Evolutionary conservation across 371 early-diverging fungal genomes (phyloP), one percentile per base, ranked within the genome.

Genomic region (Actinomucor elegans): DNA sequence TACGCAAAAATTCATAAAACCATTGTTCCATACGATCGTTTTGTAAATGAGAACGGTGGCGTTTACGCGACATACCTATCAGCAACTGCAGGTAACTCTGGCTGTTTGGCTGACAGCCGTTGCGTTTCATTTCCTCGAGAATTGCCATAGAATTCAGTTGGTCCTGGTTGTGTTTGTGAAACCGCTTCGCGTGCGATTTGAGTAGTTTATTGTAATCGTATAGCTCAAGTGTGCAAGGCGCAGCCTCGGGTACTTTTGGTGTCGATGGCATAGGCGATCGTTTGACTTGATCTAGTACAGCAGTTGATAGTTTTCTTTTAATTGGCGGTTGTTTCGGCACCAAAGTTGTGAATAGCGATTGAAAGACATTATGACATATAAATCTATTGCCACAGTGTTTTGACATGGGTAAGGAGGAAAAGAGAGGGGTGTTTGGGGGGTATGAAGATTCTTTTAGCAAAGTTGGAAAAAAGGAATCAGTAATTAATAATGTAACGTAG

Each of bases 81-180:
- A 62, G 20, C 3, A 57, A 26, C 12, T 52, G 57, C 4, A 62
- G 24, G 9, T 57, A 62, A 8, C 36, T 62, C 23, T 62, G 57
- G 1, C 34, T 48, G 3, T 27, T 44, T 7, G 63, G 57, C 17
- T 52, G 23, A 10, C 52, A 14, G 0, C 57, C 57, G 0, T 34
- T 42, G 1, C 14, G 0, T 18, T 56, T 52, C 63, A 62, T 62
- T 38, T 56, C 56, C 8, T 46, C 3, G 0, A 61, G n/a, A 3
- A 61, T 5, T 3, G 33, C 34, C 0, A 20, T 8, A 0, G 62
- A 51, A 31, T 56, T 31, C 3, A 34, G 11, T 35, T 49, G 57
- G 1, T 37, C n/a, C 15, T 35, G 21, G 0, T 24, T n/a, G n/a
- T 32, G 17, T 15, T 51, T 27, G 17, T 47, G 20, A 26, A 55